phyloP scores from a whole-genome alignment of 2,329 filamentous ascomycete species.

The Paecilomyces dactylethromorphus region DNA sequence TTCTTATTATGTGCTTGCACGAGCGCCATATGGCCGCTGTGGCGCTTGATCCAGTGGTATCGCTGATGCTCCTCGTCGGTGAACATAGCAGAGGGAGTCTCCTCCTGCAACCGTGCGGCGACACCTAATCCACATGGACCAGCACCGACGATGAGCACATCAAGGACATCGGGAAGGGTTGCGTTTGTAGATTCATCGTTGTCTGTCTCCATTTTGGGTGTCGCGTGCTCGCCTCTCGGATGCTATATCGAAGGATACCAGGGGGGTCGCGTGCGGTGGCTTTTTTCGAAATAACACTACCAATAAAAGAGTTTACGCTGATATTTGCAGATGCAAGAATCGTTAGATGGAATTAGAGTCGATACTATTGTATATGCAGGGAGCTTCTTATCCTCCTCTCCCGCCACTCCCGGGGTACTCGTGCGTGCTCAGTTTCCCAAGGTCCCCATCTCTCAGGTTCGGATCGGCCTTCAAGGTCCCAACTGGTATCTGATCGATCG shows the following conservation, averaged over 20 bases:
- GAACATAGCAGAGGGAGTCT: constrained; percentile 70
- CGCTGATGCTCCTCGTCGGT: constrained; percentile 76
- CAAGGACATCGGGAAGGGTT: constrained; percentile 25
- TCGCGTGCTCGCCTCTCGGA: background rate
- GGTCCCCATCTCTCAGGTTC: background rate
- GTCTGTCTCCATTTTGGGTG: background rate
- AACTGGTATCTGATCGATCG: background rate
- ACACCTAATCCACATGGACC: constrained; percentile 70
- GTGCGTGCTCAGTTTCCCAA: background rate
- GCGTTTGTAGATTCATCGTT: background rate
- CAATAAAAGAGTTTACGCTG: background rate
- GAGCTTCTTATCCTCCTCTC: background rate
- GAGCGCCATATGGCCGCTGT: constrained; percentile 51
- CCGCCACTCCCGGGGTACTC: background rate
- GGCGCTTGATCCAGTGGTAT: constrained; percentile 70
- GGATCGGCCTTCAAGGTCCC: background rate
- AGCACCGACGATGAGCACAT: constrained; percentile 67
- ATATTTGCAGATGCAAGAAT: background rate
- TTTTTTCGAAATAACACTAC: background rate
- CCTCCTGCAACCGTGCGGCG: constrained; percentile 64
- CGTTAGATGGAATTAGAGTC: too few species aligned
- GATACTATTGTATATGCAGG: too few species aligned
- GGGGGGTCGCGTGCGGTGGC: background rate
- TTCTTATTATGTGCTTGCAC: constrained; percentile 17
- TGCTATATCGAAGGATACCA: background rate